Conservation (phyloP, 1,284 basidiomycete genomes). For the Malassezia psittaci region DNA sequence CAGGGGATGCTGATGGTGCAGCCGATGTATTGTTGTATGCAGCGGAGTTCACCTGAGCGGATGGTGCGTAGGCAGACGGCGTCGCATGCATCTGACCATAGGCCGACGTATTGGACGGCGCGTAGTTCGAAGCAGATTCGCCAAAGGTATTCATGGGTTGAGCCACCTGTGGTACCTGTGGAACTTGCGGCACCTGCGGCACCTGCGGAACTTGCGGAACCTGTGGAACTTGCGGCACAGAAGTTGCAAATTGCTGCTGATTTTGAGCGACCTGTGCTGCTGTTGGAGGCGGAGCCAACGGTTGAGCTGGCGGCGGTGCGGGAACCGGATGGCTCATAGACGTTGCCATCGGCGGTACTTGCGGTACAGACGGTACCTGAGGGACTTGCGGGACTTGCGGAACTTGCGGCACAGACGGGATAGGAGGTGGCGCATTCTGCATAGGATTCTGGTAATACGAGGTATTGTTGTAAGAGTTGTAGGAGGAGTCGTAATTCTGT, state of each 20-base stretch:
- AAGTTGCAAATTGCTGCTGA: not conserved
- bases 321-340: constrained; percentile 12
- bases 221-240: not conserved
- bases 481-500: not conserved
- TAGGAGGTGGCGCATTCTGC: constrained; percentile 5
- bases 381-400: constrained; percentile 18
- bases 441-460: not conserved
- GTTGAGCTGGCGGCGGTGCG: not conserved
- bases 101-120: constrained; percentile 20
- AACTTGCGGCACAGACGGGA: constrained; percentile 19
- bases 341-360: constrained; percentile 50
- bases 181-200: not conserved
- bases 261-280: not conserved
- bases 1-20: constrained; percentile 44
- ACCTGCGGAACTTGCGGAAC: not conserved
- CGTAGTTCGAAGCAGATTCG: constrained; percentile 14
- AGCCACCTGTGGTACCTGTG: constrained; percentile 13
- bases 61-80: constrained; percentile 18
- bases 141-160: constrained; percentile 10
- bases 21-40: constrained; percentile 33
- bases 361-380: constrained; percentile 35
- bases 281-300: not conserved
- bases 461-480: constrained; percentile 11
- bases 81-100: constrained; percentile 52
- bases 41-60: constrained; percentile 22